phyloP scores from a whole-genome alignment of 768 basidiomycete genomes.

The Paxillus involutus region DNA sequence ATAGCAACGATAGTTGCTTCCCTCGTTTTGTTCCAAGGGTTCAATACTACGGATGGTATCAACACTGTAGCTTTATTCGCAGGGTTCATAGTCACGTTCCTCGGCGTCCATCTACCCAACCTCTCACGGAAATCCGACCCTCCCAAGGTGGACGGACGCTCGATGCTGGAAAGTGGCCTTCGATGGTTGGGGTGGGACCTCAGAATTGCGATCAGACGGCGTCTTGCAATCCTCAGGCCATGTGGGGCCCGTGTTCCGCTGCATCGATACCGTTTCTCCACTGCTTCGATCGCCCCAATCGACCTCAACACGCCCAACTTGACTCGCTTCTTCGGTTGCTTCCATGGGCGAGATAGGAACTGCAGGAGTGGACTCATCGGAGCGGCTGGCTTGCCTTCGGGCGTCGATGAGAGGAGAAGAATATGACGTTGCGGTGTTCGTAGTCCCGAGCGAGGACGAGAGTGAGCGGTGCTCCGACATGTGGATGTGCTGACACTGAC shows the following conservation, averaged over 20 bases:
- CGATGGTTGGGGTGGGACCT: no score
- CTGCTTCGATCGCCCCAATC: conserved; percentile 1
- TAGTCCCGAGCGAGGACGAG: conserved; percentile 91
- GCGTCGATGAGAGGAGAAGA: conserved; percentile 64
- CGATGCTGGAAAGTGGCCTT: no score
- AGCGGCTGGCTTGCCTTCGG: conserved; percentile 62
- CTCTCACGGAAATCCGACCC: no score
- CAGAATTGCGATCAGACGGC: no score
- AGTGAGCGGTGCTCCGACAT: conserved; percentile 49
- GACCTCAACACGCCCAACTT: neutral
- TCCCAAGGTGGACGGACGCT: no score
- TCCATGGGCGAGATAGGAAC: conserved; percentile 39
- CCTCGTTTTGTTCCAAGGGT: no score
- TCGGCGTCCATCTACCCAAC: no score
- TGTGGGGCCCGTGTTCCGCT: conserved; percentile 4
- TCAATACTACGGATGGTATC: no score
- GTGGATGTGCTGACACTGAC: neutral
- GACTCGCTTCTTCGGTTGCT: conserved; percentile 14
- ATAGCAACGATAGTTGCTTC: no score
- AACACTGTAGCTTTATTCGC: no score
- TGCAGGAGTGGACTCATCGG: conserved; percentile 58
- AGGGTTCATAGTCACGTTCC: no score
- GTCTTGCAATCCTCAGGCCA: no score
- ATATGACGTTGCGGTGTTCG: conserved; percentile 63
- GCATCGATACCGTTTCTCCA: conserved; percentile 23